Conservation (phyloP, 257 asterid genomes). For the Jasminum sambac region DNA sequence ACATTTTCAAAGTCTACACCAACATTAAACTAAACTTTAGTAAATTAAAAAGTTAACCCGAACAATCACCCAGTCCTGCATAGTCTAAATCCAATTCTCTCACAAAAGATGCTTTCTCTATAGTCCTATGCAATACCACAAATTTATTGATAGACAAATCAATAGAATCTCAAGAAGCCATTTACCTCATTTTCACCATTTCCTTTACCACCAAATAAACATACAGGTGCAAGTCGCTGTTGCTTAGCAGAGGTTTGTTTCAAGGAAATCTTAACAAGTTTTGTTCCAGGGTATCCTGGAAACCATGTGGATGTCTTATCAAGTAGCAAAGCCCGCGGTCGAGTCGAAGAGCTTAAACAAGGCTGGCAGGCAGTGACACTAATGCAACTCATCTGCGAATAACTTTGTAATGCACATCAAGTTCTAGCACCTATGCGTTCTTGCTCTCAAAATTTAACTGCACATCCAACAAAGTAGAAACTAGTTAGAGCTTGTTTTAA, state of each 20-base stretch:
- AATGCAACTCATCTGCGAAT: constrained; percentile 41
- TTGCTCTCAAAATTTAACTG: constrained; percentile 17
- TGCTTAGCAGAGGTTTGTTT: constrained; percentile 31
- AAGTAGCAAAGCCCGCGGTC: constrained; percentile 6
- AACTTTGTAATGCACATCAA: constrained; percentile 35
- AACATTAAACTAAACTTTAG: too few relatives aligned
- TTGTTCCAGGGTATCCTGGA: constrained; percentile 33
- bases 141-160: background rate
- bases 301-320: constrained; percentile 28
- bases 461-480: constrained; percentile 11
- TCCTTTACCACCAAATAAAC: constrained; percentile 64
- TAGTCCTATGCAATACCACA: background rate
- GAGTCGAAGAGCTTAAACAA: constrained; percentile 29
- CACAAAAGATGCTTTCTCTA: background rate
- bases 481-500: constrained; percentile 2
- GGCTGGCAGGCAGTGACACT: constrained; percentile 37
- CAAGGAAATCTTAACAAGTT: constrained; percentile 29
- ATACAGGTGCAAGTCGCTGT: constrained; percentile 39
- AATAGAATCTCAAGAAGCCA: constrained; percentile 6
- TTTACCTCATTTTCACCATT: constrained; percentile 59
- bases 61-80: background rate
- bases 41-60: too few relatives aligned
- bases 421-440: constrained; percentile 14
- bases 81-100: background rate
- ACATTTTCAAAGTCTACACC: too few relatives aligned